phyloP scores from a whole-genome alignment of 257 asterid genomes.

The Coffea canephora region DNA sequence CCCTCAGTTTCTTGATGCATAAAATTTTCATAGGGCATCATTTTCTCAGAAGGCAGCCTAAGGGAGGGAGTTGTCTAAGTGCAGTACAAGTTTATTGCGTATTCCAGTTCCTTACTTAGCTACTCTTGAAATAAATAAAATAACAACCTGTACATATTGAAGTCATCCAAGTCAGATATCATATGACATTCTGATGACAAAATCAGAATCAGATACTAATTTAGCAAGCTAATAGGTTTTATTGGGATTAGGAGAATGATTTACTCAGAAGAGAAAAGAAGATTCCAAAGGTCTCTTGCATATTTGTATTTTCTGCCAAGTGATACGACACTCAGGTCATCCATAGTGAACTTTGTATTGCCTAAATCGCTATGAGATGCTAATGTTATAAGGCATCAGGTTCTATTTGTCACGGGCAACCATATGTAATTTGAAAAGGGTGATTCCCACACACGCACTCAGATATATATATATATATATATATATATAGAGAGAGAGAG shows the following conservation, averaged over 20 bases:
- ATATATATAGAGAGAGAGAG: too few relatives aligned
- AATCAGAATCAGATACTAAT: neutral
- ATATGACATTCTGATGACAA: neutral
- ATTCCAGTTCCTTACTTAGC: neutral
- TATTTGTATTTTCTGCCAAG: conserved; percentile 8
- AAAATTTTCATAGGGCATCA: neutral
- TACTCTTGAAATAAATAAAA: neutral
- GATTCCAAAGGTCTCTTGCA: conserved; percentile 47
- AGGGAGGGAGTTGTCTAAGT: neutral
- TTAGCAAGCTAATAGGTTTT: neutral
- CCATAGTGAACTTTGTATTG: neutral
- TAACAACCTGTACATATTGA: neutral
- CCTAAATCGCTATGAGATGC: neutral
- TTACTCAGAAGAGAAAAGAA: neutral
- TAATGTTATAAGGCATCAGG: neutral
- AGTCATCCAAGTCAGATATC: neutral
- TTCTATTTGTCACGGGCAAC: neutral
- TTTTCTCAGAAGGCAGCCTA: neutral
- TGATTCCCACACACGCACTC: too few relatives aligned
- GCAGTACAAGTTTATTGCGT: neutral
- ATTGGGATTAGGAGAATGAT: neutral
- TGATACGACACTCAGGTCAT: neutral
- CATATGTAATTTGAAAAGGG: neutral
- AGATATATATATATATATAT: too few relatives aligned
- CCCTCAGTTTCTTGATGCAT: neutral